These are phyloP conservation scores for Blepharisma japonicum DNA, from an alignment of 73 alveolate genomes.

Conservation along the genomic window DNA sequence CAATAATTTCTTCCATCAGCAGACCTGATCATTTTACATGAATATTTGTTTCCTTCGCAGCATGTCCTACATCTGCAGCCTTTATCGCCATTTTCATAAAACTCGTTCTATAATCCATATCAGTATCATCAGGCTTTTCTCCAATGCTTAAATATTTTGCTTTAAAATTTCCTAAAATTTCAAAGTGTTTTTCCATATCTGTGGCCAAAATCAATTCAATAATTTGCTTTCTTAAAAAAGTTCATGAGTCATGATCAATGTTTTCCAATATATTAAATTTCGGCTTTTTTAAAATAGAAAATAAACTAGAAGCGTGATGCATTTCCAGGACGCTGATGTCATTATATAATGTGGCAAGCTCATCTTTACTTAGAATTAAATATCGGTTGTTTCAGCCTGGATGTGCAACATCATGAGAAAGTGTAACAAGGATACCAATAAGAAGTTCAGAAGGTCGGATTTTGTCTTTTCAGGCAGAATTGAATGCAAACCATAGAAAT, in stretches of 20 bases:
- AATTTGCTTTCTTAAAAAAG: constrained; percentile 29
- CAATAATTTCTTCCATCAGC: constrained; percentile 7
- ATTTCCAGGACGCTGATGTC: constrained; percentile 41
- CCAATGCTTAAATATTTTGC: constrained; percentile 1
- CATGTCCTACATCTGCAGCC: constrained; percentile 29
- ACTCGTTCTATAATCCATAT: too few species aligned
- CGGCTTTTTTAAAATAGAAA: constrained; percentile 31
- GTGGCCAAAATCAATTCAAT: constrained; percentile 41
- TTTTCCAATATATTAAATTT: constrained; percentile 27
- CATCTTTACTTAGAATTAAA: background rate
- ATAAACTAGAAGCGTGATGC: constrained; percentile 36
- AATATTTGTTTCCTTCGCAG: constrained; percentile 4
- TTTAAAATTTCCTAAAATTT: constrained; percentile 32
- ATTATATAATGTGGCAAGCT: constrained; percentile 27
- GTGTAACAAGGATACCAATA: background rate
- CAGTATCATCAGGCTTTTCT: too few species aligned
- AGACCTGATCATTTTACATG: constrained; percentile 12
- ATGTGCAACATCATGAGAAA: constrained; percentile 23
- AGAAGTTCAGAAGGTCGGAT: background rate
- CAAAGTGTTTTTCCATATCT: constrained; percentile 42
- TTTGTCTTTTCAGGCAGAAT: background rate
- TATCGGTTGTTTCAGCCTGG: background rate
- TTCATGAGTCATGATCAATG: constrained; percentile 7
- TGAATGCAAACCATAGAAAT: background rate
- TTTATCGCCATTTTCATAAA: background rate